Evolutionary conservation across 208 protist genomes (phyloP), one percentile per base, ranked within the genome.

Genomic region (Kentomonas sorsogonicus): DNA sequence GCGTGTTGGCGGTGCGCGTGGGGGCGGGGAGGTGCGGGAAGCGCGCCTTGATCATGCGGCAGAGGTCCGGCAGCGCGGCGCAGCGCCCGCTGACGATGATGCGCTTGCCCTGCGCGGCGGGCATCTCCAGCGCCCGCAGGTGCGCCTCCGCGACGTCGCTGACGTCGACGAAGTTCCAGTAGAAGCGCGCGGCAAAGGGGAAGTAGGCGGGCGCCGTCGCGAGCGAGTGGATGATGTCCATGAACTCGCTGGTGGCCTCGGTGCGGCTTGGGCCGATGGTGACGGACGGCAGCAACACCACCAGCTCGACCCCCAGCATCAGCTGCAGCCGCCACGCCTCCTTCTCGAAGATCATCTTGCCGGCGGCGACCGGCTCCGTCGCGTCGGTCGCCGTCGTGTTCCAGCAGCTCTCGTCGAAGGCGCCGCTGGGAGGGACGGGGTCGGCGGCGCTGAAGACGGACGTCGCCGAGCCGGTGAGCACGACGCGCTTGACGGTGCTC

Each of bases 131-230:
- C 41, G 89, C 83, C 1, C 81, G 83, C 51, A 95, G 83, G 48
- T 89, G 79, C 1, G 89, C 85, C 31, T 91, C 83, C 6, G 89
- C 89, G 2, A 93, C 89, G 38, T 95, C 89, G 54, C 83, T 77
- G 33, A 95, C 77, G 43, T 95, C 89, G 51, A 95, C 89, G 46
- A 89, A 95, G 69, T 95, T 95, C 82, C 83, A 95, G 65, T 78
- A 83, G 53, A 95, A 55, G 47, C 93, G 79, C 0, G 89, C 78
- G 54, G 74, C 81, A 63, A 90, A 93, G 10, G 89, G 89, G 39
- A 91, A 89, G 56, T 71, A 75, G 30, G 55, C 54, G 9, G 89
- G 77, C 5, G 77, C 83, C 20, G 60, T 88, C 2, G 89, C 86
- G 26, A 95, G 72, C 0, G 60, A 64, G 46, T 86, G 75, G 26